Evolutionary conservation across 768 basidiomycete genomes (phyloP), one percentile per base, ranked within the genome.

Genomic region (Trichaptum fuscoviolaceum): DNA sequence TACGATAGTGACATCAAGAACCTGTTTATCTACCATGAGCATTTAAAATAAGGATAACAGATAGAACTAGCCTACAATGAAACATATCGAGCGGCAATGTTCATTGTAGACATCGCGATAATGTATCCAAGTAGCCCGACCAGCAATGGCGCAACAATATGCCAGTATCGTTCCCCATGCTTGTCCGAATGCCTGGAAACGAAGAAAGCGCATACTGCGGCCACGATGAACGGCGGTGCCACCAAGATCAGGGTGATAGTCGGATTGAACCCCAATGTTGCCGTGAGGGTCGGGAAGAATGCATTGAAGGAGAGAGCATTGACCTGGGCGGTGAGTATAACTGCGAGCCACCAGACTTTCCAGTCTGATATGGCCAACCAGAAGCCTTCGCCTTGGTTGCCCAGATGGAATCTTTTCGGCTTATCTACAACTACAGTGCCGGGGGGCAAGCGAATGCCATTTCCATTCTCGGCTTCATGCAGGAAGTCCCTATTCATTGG

Each of bases 121-220:
- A 76, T 67, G 71, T 74, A 78, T 20, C 76, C 78, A 65, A 81
- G 65, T 57, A 81, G 67, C 25, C 79, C 79, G 60, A 80, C 67
- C 20, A 71, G 57, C 59, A 79, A 63, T 3, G 77, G 77, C 20
- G 65, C 57, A 52, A 72, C 70, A 64, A 76, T 75, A 71, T 81
- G 80, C 71, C 72, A 76, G 73, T 74, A 79, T 42, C 80, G 76
- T 71, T 82, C 81, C 57, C 78, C 76, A 2, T 73, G 75, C 68
- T 74, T 71, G 70, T 83, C 82, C 1, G 80, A 76, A 71, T 81
- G 79, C 66, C 76, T 65, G 26, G 73, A 71, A 61, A 64, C 76
- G 68, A 74, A 58, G 69, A 80, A 74, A 6, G 78, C 75, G 35
- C 71, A 62, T 58, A 73, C 65, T 35, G 70, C 69, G 12, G 73